Percentiles rank a stretch among this genome's conserved stretches.
Evolutionary conservation across 2,329 filamentous ascomycete species (phyloP).

Genomic region (Talaromyces sp.): DNA sequence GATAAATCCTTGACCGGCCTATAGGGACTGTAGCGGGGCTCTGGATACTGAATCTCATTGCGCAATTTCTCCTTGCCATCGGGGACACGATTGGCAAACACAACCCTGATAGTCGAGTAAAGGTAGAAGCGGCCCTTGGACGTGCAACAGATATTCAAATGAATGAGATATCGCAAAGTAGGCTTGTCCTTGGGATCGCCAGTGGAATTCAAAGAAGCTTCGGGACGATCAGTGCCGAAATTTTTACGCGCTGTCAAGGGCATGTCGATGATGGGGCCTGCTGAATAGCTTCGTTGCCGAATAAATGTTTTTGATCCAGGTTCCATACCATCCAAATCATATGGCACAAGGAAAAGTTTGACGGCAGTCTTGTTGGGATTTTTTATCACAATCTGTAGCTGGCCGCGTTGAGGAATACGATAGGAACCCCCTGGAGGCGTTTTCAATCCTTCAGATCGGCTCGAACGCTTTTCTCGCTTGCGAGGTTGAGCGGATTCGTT

Average conservation of each 20-base stretch:
- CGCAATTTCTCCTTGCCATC: slow-evolving; percentile 89
- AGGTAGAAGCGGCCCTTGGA: slow-evolving; percentile 79
- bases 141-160: slow-evolving; percentile 88
- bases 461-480: slow-evolving; percentile 54
- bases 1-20: slow-evolving; percentile 52
- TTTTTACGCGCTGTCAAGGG: slow-evolving; percentile 42
- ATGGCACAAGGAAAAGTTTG: slow-evolving; percentile 90
- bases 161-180: slow-evolving; percentile 81
- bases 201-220: slow-evolving; percentile 48
- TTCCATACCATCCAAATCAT: slow-evolving; percentile 89
- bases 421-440: slow-evolving; percentile 84
- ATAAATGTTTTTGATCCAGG: slow-evolving; percentile 94
- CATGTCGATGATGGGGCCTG: slow-evolving; percentile 77
- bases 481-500: slow-evolving; percentile 33
- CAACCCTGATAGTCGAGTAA: slow-evolving; percentile 86
- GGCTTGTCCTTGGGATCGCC: slow-evolving; percentile 51
- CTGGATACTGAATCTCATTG: slow-evolving; percentile 84
- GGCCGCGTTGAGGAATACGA: slow-evolving; percentile 87
- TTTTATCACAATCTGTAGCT: slow-evolving; percentile 95
- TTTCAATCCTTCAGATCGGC: slow-evolving; percentile 56
- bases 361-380: slow-evolving; percentile 98
- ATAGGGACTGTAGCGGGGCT: slow-evolving; percentile 81
- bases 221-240: slow-evolving; percentile 49
- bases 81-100: slow-evolving; percentile 93
- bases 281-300: slow-evolving; percentile 86